phyloP scores from a whole-genome alignment of 805 yeast genomes.

The Metschnikowia chrysomelidarum region DNA sequence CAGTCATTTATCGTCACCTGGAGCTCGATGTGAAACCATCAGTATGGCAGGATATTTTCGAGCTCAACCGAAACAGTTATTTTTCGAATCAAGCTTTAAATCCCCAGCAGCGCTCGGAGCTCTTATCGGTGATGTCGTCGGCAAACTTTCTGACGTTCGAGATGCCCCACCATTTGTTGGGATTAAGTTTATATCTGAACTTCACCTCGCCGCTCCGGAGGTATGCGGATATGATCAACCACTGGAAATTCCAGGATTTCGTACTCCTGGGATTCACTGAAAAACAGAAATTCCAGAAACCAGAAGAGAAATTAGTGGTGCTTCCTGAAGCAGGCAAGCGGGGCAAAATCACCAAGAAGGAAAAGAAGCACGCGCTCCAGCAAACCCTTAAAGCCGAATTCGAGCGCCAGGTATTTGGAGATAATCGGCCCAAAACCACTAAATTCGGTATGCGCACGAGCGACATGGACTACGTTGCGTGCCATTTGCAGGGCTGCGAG shows the following conservation, averaged over 20 bases:
- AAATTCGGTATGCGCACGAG: conserved; percentile 10
- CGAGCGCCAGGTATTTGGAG: too few species aligned
- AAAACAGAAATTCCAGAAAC: background rate
- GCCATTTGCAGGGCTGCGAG: conserved; percentile 47
- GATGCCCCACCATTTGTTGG: conserved; percentile 58
- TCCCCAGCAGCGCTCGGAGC: conserved; percentile 40
- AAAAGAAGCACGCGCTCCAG: too few species aligned
- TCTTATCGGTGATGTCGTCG: conserved; percentile 48
- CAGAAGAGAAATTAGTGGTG: background rate
- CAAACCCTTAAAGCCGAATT: too few species aligned
- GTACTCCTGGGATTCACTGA: background rate
- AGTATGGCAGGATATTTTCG: conserved; percentile 25
- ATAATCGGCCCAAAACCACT: too few species aligned
- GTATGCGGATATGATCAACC: conserved; percentile 49
- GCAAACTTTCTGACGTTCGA: conserved; percentile 51
- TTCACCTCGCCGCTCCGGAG: conserved; percentile 55
- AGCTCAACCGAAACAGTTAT: conserved; percentile 18
- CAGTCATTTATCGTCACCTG: conserved; percentile 50
- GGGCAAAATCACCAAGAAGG: too few species aligned
- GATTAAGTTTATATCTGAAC: conserved; percentile 60
- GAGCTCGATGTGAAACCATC: conserved; percentile 25
- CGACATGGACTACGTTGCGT: conserved; percentile 35
- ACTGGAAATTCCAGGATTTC: conserved; percentile 55
- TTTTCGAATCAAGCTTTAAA: conserved; percentile 22
- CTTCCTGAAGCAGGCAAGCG: background rate